Percentiles rank a stretch among this genome's conserved stretches.
Conservation (phyloP, 2,329 filamentous ascomycete genomes). For the Fusarium praegraminearum region DNA sequence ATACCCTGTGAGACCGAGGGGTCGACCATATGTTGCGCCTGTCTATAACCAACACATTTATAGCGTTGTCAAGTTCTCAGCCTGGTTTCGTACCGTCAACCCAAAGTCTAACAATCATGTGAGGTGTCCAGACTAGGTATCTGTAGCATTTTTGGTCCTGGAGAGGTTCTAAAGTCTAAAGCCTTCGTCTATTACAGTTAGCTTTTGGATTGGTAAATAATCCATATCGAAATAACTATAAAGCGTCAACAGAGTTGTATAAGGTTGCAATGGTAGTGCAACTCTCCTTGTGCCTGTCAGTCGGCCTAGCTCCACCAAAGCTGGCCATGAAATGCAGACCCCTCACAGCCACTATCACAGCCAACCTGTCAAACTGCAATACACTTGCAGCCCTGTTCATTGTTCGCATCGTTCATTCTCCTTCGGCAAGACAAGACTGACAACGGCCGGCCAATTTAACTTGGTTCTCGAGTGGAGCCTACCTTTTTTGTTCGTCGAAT, state of each 20-base stretch:
- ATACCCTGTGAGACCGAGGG: constrained; percentile 33
- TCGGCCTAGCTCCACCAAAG: constrained; percentile 27
- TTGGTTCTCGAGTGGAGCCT: not conserved
- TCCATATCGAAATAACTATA: not conserved
- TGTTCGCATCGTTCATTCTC: not conserved
- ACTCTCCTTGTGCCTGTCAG: constrained; percentile 2
- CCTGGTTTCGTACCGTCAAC: not conserved
- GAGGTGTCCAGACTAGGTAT: not conserved
- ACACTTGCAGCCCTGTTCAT: constrained; percentile 1
- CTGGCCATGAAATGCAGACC: constrained; percentile 15
- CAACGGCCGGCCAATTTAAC: not conserved
- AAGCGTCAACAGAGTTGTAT: not conserved
- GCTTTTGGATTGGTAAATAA: not conserved
- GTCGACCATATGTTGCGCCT: constrained; percentile 25
- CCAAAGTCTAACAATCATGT: not conserved
- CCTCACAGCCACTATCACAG: constrained; percentile 27
- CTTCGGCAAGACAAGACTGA: not conserved
- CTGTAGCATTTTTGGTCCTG: not conserved
- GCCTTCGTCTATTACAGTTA: not conserved
- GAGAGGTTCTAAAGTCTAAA: not conserved
- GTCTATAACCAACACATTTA: constrained; percentile 27
- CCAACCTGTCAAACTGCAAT: constrained; percentile 12
- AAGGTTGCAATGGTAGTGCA: not conserved
- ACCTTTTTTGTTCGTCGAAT: not conserved
- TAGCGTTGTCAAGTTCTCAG: constrained; percentile 21